phyloP scores from a whole-genome alignment of 1,284 basidiomycete genomes.

The Ustilago loliicola region DNA sequence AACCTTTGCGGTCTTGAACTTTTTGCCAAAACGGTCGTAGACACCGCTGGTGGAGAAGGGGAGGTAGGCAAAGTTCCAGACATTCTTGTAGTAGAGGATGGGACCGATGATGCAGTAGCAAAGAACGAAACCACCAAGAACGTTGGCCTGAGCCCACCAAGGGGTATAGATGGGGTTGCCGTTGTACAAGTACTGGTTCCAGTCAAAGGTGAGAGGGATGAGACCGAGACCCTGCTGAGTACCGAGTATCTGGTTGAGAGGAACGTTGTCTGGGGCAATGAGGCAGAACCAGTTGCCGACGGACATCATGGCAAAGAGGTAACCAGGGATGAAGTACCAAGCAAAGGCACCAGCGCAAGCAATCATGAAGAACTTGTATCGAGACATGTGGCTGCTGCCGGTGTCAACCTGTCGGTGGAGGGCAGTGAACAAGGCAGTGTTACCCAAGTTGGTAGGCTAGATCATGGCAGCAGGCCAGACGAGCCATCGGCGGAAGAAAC shows the following conservation, averaged over 20 bases:
- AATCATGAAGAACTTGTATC: slow-evolving; percentile 59
- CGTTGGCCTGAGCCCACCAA: slow-evolving; percentile 59
- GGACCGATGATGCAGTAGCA: slow-evolving; percentile 61
- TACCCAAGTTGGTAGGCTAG: slow-evolving; percentile 63
- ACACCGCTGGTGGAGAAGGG: slow-evolving; percentile 57
- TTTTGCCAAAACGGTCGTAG: slow-evolving; percentile 59
- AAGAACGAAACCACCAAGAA: slow-evolving; percentile 54
- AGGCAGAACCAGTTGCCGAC: slow-evolving; percentile 64
- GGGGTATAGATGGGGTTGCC: slow-evolving; percentile 58
- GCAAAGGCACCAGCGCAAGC: slow-evolving; percentile 47
- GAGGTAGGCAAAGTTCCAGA: slow-evolving; percentile 58
- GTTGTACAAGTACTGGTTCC: slow-evolving; percentile 57
- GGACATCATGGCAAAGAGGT: slow-evolving; percentile 60
- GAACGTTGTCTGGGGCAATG: slow-evolving; percentile 62
- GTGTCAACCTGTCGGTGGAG: slow-evolving; percentile 58
- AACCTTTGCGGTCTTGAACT: slow-evolving; percentile 50
- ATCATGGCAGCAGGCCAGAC: slow-evolving; percentile 67
- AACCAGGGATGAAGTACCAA: slow-evolving; percentile 66
- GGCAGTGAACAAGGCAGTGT: slow-evolving; percentile 60
- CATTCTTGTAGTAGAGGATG: slow-evolving; percentile 65
- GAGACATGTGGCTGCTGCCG: slow-evolving; percentile 72
- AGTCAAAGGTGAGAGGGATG: slow-evolving; percentile 62
- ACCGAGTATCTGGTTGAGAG: slow-evolving; percentile 65
- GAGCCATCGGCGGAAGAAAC: slow-evolving; percentile 61
- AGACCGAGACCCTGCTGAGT: slow-evolving; percentile 56